These are phyloP conservation scores for Magnolia kwangsiensis DNA, from an alignment of 164 flowering plant species.

Conservation along the genomic window DNA sequence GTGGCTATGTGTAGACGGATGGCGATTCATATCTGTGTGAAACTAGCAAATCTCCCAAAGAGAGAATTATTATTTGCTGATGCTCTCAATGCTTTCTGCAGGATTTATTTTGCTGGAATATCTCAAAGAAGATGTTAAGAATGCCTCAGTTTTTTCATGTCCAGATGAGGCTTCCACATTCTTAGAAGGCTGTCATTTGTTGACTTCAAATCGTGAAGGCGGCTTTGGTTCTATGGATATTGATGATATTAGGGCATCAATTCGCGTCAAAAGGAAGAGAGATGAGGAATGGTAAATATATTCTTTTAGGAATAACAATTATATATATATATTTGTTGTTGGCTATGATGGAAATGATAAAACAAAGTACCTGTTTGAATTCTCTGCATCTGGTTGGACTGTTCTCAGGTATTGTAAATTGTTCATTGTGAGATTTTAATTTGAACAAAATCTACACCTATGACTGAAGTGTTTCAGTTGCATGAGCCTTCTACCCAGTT, in stretches of 20 bases:
- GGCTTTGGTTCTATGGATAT: neutral
- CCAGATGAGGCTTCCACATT: neutral
- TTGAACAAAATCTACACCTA: too few species aligned
- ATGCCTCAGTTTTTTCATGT: neutral
- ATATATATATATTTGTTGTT: too few species aligned
- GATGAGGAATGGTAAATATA: neutral
- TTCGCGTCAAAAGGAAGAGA: neutral
- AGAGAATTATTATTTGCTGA: neutral
- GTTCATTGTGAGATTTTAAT: too few species aligned
- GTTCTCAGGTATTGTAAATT: too few species aligned
- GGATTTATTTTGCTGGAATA: conserved; percentile 4
- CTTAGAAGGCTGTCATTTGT: neutral
- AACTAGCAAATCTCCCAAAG: neutral
- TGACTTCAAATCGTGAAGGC: neutral
- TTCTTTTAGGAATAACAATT: neutral
- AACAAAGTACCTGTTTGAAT: too few species aligned
- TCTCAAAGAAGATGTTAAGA: conserved; percentile 1
- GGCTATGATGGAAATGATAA: too few species aligned
- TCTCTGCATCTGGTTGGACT: too few species aligned
- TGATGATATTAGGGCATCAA: neutral
- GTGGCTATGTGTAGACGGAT: too few species aligned
- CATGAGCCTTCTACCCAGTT: too few species aligned
- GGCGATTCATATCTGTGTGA: too few species aligned
- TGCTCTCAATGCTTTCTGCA: neutral
- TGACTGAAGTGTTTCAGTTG: too few species aligned